Percentiles rank a stretch among this genome's conserved stretches.
Evolutionary conservation across 768 basidiomycete genomes (phyloP).

Genomic region (Lyophyllum atratum): DNA sequence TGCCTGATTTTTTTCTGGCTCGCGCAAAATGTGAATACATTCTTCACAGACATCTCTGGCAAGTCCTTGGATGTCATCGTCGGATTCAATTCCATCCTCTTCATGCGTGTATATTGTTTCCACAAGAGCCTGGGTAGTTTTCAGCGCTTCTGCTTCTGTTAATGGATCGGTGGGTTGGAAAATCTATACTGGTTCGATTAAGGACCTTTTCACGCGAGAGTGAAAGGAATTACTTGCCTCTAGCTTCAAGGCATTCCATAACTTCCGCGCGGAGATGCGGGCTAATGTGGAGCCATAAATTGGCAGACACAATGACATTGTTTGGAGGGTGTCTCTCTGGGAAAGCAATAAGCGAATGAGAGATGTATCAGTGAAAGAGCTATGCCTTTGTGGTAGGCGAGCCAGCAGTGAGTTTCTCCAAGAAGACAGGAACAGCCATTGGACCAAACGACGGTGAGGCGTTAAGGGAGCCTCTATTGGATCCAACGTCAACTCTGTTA

Average conservation of each 20-base stretch:
- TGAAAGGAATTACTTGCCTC: slow-evolving; percentile 56
- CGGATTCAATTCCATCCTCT: slow-evolving; percentile 37
- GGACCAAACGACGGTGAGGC: slow-evolving; percentile 83
- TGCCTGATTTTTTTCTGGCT: slow-evolving; percentile 94
- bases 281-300: slow-evolving; percentile 74
- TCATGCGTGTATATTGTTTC: slow-evolving; percentile 65
- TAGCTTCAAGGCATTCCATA: slow-evolving; percentile 92
- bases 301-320: slow-evolving; percentile 77
- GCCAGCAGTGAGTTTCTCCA: slow-evolving; percentile 89
- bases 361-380: background rate
- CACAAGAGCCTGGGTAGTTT: slow-evolving; percentile 71
- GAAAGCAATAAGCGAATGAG: background rate
- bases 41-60: slow-evolving; percentile 79
- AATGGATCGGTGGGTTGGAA: slow-evolving; percentile 85
- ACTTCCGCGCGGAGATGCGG: slow-evolving; percentile 62
- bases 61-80: slow-evolving; percentile 52
- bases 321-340: slow-evolving; percentile 86
- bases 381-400: slow-evolving; percentile 80
- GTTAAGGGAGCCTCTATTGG: slow-evolving; percentile 62
- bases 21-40: slow-evolving; percentile 75
- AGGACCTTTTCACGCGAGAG: background rate
- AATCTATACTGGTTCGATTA: slow-evolving; percentile 51
- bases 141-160: slow-evolving; percentile 76
- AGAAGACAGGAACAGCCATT: slow-evolving; percentile 82
- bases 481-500: background rate